Evolutionary conservation across 2,329 filamentous ascomycete genomes (phyloP), one percentile per base, ranked within the genome.

Genomic region (Ampelomyces quisqualis): DNA sequence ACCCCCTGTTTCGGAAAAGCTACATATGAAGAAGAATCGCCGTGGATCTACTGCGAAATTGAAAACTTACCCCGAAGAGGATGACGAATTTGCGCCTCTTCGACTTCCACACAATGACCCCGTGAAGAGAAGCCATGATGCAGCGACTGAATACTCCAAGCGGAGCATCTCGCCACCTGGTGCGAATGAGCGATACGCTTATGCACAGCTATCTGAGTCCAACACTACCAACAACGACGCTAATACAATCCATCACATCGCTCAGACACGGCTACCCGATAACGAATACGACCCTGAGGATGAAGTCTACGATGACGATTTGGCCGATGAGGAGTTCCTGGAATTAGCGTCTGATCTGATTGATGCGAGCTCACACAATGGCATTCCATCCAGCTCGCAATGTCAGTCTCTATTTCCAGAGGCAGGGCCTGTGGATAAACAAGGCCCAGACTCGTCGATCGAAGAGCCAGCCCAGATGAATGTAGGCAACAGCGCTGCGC

Each of bases 281-380:
- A 22, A 7, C 10, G 6, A 17, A 9, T 22, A 9, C 13, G 19
- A 27, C 7, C 5, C 30, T 20, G 31, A 43, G 6, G 30, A 47
- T 9, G 51, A 56, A 10, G 38, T 43, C n/a, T 58, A 58, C 22
- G 45, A 53, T 19, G 51, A 58, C 29, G 53, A 53, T 13, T 45
- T 64, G 11, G 36, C 51, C 31, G 60, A 64, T 19, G 44, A 55
- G 7, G 60, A 64, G 18, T 41, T 64, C 8, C 36, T 58, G 13
- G 41, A 37, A 15, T 30, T 63, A 11, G 40, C 40, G 8, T 30
- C 41, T 8, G 42, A 51, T 1, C 21, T 24, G 1, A 17, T 23
- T 11, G 40, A 47, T 17, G 17, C 19, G 8, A 27, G 13, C 17
- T 27, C 11, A 22, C 40, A 10, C 13, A 26, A 11, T 7, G 27